Percentiles rank a stretch among this genome's conserved stretches.
phyloP scores from a whole-genome alignment of 768 basidiomycete genomes.

The Rhizopogon roseolus region DNA sequence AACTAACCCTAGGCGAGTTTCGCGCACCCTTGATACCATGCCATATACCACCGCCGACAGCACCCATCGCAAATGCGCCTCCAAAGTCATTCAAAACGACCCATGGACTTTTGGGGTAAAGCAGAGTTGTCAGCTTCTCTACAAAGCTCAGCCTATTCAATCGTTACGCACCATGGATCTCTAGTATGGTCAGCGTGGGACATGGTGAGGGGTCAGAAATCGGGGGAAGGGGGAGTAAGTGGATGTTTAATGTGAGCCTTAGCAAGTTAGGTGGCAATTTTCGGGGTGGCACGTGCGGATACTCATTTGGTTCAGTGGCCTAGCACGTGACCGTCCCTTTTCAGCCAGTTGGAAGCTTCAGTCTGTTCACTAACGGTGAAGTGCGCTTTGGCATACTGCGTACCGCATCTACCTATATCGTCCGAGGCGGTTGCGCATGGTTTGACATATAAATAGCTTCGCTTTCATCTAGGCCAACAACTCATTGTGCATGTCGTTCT shows the following conservation, averaged over 20 bases:
- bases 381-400: too few species aligned
- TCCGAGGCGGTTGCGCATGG: too few species aligned
- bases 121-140: conserved; percentile 3
- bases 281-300: too few species aligned
- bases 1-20: conserved; percentile 86
- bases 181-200: conserved; percentile 89
- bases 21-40: conserved; percentile 97
- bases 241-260: neutral
- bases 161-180: conserved; percentile 73
- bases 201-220: conserved; percentile 39
- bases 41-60: conserved; percentile 97
- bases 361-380: too few species aligned
- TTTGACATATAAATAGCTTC: too few species aligned
- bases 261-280: too few species aligned
- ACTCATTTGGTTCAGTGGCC: too few species aligned
- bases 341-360: too few species aligned
- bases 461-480: too few species aligned
- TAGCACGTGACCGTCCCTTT: too few species aligned
- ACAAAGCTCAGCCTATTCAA: neutral
- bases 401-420: too few species aligned
- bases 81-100: conserved; percentile 98
- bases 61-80: conserved; percentile 97
- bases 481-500: too few species aligned
- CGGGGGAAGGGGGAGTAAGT: conserved; percentile 4
- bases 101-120: conserved; percentile 68